phyloP scores from a whole-genome alignment of 1,139 yeast genomes.

The Pichia sp. region DNA sequence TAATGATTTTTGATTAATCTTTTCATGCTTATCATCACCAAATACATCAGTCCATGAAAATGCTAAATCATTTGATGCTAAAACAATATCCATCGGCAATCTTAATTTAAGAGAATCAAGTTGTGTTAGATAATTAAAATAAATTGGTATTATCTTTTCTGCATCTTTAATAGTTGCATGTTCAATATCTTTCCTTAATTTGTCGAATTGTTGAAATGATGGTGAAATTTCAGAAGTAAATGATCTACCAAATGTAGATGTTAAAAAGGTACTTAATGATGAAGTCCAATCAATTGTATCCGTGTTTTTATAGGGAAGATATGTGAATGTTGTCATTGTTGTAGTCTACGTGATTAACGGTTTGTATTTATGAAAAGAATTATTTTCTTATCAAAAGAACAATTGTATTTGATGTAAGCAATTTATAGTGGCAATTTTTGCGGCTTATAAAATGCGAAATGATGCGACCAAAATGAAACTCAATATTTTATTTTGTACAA shows the following conservation, averaged over 20 bases:
- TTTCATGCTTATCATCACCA: conserved; percentile 34
- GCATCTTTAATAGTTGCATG: conserved; percentile 48
- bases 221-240: conserved; percentile 43
- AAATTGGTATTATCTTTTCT: conserved; percentile 36
- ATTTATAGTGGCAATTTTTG: no score
- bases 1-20: conserved; percentile 55
- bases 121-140: conserved; percentile 74
- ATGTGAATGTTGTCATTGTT: conserved; percentile 26
- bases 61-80: conserved; percentile 31
- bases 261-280: conserved; percentile 55
- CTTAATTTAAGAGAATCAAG: conserved; percentile 74
- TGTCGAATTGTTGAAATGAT: conserved; percentile 51
- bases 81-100: conserved; percentile 45
- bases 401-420: no score
- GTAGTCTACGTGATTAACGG: no score
- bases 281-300: conserved; percentile 59
- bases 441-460: no score
- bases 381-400: neutral
- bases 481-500: no score
- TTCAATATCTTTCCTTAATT: conserved; percentile 55
- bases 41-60: conserved; percentile 85
- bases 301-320: conserved; percentile 48
- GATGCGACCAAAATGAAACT: no score
- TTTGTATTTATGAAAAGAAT: neutral
- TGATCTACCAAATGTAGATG: conserved; percentile 55